Evolutionary conservation across 2,329 filamentous ascomycete species (phyloP).

Genomic region (Plenodomus tracheiphilus): DNA sequence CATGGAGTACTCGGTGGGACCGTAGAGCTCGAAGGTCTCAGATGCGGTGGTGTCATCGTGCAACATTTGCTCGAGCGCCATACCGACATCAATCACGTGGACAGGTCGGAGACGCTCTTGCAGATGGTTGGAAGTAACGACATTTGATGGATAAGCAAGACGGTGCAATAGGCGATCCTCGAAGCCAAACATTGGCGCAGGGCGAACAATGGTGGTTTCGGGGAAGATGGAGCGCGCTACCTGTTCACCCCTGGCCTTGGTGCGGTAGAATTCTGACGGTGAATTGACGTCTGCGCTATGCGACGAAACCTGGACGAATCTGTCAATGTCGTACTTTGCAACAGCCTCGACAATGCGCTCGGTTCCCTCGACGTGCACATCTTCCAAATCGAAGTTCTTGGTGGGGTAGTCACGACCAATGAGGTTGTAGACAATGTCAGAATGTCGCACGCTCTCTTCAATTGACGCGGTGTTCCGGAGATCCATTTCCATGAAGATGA

Average conservation of each 20-base stretch:
- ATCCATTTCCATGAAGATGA: conserved; percentile 93
- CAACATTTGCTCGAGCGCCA: conserved; percentile 85
- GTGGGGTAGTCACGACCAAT: conserved; percentile 94
- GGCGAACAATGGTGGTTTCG: conserved; percentile 94
- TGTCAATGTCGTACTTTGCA: conserved; percentile 96
- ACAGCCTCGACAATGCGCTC: conserved; percentile 92
- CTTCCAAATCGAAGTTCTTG: conserved; percentile 93
- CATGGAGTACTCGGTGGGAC: conserved; percentile 89
- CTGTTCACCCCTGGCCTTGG: conserved; percentile 85
- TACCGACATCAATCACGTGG: conserved; percentile 88
- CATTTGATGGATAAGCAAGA: conserved; percentile 76
- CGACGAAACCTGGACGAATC: conserved; percentile 94
- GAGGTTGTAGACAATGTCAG: conserved; percentile 96
- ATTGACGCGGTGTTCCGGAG: conserved; percentile 92
- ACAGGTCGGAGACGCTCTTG: conserved; percentile 88
- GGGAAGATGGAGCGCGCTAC: conserved; percentile 88
- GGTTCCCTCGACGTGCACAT: conserved; percentile 90
- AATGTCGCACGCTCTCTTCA: conserved; percentile 94
- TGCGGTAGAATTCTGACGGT: conserved; percentile 84
- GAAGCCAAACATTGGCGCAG: conserved; percentile 90
- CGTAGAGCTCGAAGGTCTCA: conserved; percentile 93
- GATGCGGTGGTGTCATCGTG: conserved; percentile 88
- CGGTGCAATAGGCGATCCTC: conserved; percentile 90
- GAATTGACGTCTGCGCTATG: conserved; percentile 85
- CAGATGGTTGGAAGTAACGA: conserved; percentile 93